Conservation (phyloP, 805 yeast species). For the Alloascoidea africana region DNA sequence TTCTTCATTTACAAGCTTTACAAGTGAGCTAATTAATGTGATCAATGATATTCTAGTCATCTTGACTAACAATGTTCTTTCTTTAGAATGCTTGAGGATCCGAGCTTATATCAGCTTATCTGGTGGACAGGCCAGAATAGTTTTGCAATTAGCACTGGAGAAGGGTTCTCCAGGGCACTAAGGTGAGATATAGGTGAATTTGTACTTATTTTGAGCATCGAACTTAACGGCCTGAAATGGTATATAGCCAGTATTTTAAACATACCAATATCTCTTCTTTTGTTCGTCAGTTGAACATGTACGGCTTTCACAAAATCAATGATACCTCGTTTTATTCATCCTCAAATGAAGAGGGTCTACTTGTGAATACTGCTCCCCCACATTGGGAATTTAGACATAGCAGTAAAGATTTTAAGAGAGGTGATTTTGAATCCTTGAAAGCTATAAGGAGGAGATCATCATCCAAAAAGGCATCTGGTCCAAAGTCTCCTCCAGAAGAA, state of each 20-base stretch:
- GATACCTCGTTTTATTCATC: constrained; percentile 68
- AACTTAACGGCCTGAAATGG: not conserved
- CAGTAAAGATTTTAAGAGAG: constrained; percentile 63
- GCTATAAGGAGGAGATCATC: constrained; percentile 68
- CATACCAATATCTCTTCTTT: constrained; percentile 90
- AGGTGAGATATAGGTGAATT: too few relatives aligned
- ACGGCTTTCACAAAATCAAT: constrained; percentile 88
- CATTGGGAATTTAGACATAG: constrained; percentile 95
- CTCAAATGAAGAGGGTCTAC: too few relatives aligned
- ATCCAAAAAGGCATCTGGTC: too few relatives aligned
- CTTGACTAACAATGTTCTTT: constrained; percentile 2
- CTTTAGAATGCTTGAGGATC: constrained; percentile 73
- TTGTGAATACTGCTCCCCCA: too few relatives aligned
- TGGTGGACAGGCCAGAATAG: constrained; percentile 75
- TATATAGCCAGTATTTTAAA: constrained; percentile 50
- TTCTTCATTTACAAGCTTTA: constrained; percentile 87
- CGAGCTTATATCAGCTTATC: constrained; percentile 52
- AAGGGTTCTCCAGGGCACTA: constrained; percentile 69
- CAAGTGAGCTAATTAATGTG: too few relatives aligned
- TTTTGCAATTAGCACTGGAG: constrained; percentile 69
- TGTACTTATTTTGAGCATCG: constrained; percentile 3
- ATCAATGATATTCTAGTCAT: not conserved
- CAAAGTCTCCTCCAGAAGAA: too few relatives aligned
- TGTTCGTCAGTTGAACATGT: constrained; percentile 91
- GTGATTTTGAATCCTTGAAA: constrained; percentile 60